Evolutionary conservation across 2,329 filamentous ascomycete genomes (phyloP).

Genomic region (Ilyonectria destructans): DNA sequence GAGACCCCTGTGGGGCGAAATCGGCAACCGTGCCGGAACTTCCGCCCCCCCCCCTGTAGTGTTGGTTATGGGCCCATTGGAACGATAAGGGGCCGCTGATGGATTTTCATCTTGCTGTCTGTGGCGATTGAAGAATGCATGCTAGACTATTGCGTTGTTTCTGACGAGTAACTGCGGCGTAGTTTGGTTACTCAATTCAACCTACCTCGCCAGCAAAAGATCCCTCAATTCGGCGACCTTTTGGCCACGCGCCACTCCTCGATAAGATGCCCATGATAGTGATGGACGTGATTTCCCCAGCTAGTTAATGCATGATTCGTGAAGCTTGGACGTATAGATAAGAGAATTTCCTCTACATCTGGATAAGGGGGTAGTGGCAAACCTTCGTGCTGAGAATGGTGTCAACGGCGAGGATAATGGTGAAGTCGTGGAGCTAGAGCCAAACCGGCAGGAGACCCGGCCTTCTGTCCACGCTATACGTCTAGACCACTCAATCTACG

Average conservation of each 20-base stretch:
- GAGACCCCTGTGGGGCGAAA: not conserved
- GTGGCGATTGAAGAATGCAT: not conserved
- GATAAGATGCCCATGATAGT: not conserved
- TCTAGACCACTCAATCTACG: not conserved
- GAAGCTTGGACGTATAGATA: not conserved
- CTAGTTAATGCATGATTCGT: not conserved
- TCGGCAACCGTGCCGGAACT: not conserved
- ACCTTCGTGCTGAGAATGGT: constrained; percentile 1
- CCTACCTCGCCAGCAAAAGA: not conserved
- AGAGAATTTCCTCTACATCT: not conserved
- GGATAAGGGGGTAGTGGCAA: not conserved
- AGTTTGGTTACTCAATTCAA: not conserved
- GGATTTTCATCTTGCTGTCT: not conserved
- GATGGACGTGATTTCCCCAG: not conserved
- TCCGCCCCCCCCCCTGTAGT: not conserved
- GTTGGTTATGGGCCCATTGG: not conserved
- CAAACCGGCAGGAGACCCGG: constrained; percentile 19
- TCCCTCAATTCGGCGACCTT: not conserved
- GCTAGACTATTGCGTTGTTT: not conserved
- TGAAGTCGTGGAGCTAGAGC: constrained; percentile 21
- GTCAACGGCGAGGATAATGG: constrained; percentile 23
- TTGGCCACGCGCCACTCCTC: not conserved
- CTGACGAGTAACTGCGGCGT: not conserved
- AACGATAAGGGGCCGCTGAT: not conserved
- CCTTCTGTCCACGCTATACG: not conserved